These are phyloP conservation scores for Eimeria maxima DNA, from an alignment of 169 alveolate species.

Conservation along the genomic window DNA sequence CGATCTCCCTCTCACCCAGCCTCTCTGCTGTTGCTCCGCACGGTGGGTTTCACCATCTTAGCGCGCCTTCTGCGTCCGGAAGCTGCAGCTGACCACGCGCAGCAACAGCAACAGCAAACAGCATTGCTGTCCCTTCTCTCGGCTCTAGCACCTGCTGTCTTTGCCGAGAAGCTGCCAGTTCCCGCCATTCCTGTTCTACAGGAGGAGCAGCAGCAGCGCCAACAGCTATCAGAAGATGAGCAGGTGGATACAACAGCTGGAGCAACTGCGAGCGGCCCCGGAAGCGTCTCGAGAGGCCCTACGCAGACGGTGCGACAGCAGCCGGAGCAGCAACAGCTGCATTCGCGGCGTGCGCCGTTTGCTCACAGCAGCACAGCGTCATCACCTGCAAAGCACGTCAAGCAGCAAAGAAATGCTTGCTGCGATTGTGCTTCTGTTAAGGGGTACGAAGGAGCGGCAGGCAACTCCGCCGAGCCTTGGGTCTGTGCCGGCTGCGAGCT, in stretches of 20 bases:
- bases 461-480: constrained; percentile 39
- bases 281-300: background rate
- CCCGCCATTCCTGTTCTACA: constrained; percentile 30
- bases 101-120: constrained; percentile 52
- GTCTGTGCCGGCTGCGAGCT: constrained; percentile 73
- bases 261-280: background rate
- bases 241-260: background rate
- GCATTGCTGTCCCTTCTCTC: constrained; percentile 63
- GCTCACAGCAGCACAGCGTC: constrained; percentile 20
- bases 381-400: background rate
- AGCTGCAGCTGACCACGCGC: constrained; percentile 41
- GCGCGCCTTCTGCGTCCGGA: constrained; percentile 68
- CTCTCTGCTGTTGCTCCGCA: constrained; percentile 64
- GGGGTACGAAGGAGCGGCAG: constrained; percentile 9
- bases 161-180: constrained; percentile 57
- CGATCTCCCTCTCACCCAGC: constrained; percentile 62
- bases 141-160: constrained; percentile 65
- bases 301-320: background rate
- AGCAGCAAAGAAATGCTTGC: constrained; percentile 1
- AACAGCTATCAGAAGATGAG: background rate
- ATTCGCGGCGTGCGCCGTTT: constrained; percentile 4
- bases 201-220: constrained; percentile 43
- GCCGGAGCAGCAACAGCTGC: background rate
- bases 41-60: constrained; percentile 38
- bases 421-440: constrained; percentile 36